phyloP scores from a whole-genome alignment of 371 early-diverging fungal species.

The Mortierella sp. region DNA sequence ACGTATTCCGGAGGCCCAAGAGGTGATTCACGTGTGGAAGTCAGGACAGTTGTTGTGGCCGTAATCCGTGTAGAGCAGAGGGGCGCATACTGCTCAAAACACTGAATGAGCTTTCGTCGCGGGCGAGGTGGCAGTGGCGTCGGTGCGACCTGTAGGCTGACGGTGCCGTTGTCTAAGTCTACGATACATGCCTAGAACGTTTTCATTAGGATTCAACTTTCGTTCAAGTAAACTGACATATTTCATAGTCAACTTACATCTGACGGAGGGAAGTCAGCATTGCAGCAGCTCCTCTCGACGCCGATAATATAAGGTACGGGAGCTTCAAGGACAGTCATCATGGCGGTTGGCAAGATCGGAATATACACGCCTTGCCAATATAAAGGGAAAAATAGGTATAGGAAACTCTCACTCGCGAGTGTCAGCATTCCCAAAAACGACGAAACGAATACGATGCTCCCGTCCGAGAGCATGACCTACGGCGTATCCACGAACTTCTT shows the following conservation, averaged over 20 bases:
- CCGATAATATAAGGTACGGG: constrained; percentile 90
- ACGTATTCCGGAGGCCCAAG: constrained; percentile 66
- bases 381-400: constrained; percentile 79
- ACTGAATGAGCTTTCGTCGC: constrained; percentile 63
- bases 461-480: constrained; percentile 77
- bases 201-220: neutral
- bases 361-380: constrained; percentile 88
- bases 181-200: constrained; percentile 62
- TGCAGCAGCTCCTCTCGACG: constrained; percentile 66
- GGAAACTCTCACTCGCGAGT: constrained; percentile 75
- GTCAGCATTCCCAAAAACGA: constrained; percentile 79
- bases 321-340: constrained; percentile 82
- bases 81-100: constrained; percentile 67
- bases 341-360: constrained; percentile 77
- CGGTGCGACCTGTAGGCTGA: constrained; percentile 59
- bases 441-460: constrained; percentile 81
- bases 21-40: neutral
- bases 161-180: constrained; percentile 68
- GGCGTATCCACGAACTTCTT: neutral
- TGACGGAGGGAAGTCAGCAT: constrained; percentile 70
- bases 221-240: neutral
- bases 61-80: constrained; percentile 31
- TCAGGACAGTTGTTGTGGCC: neutral
- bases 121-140: constrained; percentile 63
- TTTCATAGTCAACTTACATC: constrained; percentile 57